Evolutionary conservation across 495 filamentous ascomycete species (phyloP), one percentile per base, ranked within the genome.

Genomic region (Neurospora tetrasperma): DNA sequence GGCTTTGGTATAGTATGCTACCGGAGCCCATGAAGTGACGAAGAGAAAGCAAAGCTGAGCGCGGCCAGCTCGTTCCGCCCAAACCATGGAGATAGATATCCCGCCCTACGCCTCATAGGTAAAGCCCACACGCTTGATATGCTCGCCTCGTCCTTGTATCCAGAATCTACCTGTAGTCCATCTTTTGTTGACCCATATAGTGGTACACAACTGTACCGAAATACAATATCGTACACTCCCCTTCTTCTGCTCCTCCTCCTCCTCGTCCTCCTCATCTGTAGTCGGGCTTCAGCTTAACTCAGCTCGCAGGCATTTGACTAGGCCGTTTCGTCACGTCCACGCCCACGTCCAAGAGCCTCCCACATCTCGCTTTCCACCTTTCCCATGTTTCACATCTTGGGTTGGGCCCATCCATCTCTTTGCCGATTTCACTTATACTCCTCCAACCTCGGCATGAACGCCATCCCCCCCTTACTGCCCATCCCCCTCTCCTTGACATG

Each of bases 401-500:
- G 5, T 39, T 39, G 39, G 39, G 39, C 39, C 39, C 39, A 39
- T 39, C 39, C 27, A 39, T 39, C 39, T 39, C 39, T 7, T 39
- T 39, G 39, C 39, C 39, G 39, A 39, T 39, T 39, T 66, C 31
- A 66, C 27, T 66, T 66, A 35, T 69, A 43, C 71, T 73, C 73
- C 71, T 79, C 75, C 75, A 85, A 69, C 11, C 77, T 73, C 0
- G 84, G 84, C 84, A 86, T 86, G 71, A 86, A 86, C 41, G 80
- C 84, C 83, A 86, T 85, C 5, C 84, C 84, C 1, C 83, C 83
- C 71, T 72, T 74, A 16, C 76, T 74, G 6, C 42, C 40, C 46
- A 72, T 74, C 66, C 75, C 39, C 71, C 76, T 72, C 16, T 79
- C 75, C 78, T 83, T 80, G 0, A 99, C 96, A 83, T 99, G 96